Evolutionary conservation across 2,329 filamentous ascomycete genomes (phyloP).

Genomic region (Clarireedia homoeocarpa): DNA sequence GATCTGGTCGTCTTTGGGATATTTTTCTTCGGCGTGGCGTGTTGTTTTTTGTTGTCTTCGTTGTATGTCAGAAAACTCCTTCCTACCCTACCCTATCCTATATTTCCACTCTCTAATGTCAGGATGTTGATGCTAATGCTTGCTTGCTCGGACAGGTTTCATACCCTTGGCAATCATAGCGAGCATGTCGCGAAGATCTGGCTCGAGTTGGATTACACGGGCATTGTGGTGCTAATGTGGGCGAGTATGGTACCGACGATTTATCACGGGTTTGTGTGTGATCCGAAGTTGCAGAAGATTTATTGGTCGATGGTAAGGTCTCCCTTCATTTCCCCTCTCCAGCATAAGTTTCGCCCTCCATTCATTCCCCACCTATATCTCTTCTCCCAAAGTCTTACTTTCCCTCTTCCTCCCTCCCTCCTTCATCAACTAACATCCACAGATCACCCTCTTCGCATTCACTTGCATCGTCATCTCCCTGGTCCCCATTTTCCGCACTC

Average conservation of each 20-base stretch:
- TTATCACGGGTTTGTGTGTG: constrained; percentile 36
- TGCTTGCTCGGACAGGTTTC: constrained; percentile 12
- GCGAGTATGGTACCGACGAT: constrained; percentile 34
- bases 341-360: too few species aligned
- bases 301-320: constrained; percentile 33
- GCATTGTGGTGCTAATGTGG: constrained; percentile 33
- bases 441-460: constrained; percentile 30
- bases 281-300: constrained; percentile 25
- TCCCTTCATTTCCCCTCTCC: constrained; percentile 5
- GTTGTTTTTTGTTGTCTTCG: constrained; percentile 34
- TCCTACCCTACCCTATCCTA: not conserved
- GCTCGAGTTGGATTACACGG: constrained; percentile 33
- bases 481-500: constrained; percentile 14
- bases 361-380: too few species aligned
- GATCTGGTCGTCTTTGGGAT: constrained; percentile 34
- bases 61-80: constrained; percentile 19
- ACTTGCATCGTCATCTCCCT: constrained; percentile 29
- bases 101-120: not conserved
- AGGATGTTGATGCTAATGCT: not conserved
- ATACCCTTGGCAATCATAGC: constrained; percentile 35
- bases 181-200: constrained; percentile 27
- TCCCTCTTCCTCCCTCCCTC: constrained; percentile 16
- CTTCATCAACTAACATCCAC: constrained; percentile 7
- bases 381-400: not conserved
- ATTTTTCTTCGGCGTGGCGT: constrained; percentile 31